A percentile compares a stretch with the other conserved stretches of the same genome.
Evolutionary conservation across 2,329 filamentous ascomycete genomes (phyloP).

Genomic region (Colletotrichum acutatum): DNA sequence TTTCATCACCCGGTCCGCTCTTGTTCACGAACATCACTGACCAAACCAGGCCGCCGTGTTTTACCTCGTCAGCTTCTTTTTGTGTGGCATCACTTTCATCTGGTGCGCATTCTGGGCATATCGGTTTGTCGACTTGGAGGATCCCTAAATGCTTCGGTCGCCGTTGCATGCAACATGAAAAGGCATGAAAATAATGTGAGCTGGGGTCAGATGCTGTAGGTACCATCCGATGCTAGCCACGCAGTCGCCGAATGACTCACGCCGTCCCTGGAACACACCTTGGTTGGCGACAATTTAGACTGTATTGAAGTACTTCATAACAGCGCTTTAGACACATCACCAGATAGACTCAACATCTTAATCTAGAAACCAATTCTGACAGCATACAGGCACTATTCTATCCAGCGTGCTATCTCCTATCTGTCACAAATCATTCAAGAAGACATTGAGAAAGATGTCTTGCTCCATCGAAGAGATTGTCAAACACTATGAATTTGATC

Average conservation of each 20-base stretch:
- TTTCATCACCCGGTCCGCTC: background rate
- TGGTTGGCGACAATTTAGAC: background rate
- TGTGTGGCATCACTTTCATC: slow-evolving; percentile 35
- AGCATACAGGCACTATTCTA: too few species aligned
- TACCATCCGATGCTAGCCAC: background rate
- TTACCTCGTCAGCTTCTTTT: slow-evolving; percentile 37
- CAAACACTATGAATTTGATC: slow-evolving; percentile 40
- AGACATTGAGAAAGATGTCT: background rate
- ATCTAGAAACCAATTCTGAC: background rate
- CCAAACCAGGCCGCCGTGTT: slow-evolving; percentile 35
- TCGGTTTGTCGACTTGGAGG: slow-evolving; percentile 38
- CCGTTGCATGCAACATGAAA: background rate
- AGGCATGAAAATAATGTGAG: background rate
- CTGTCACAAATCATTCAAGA: background rate
- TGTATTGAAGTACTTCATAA: background rate
- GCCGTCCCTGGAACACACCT: background rate
- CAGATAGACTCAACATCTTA: background rate
- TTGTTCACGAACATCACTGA: background rate
- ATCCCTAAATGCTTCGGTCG: slow-evolving; percentile 8
- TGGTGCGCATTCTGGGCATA: slow-evolving; percentile 45
- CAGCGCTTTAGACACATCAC: background rate
- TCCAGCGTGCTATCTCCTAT: too few species aligned
- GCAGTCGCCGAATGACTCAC: slow-evolving; percentile 30
- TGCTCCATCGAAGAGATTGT: slow-evolving; percentile 41
- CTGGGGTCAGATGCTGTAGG: background rate